Conservation (phyloP, 257 asterid genomes). For the Solanum pimpinellifolium region DNA sequence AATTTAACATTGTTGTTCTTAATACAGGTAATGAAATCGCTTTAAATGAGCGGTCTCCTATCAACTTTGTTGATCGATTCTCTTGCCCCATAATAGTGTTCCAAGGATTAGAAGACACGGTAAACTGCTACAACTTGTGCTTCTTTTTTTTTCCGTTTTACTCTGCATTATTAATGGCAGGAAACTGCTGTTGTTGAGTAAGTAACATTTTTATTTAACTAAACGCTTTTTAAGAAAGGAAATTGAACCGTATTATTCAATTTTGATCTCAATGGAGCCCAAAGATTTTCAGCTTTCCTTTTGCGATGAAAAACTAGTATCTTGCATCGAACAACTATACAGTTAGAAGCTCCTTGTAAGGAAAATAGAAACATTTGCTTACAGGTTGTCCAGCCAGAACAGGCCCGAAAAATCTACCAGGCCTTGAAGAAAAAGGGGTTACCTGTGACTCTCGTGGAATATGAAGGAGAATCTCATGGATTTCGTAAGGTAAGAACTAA, state of each 20-base stretch:
- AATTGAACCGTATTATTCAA: not conserved
- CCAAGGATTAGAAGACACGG: conserved; percentile 95
- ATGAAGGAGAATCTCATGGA: conserved; percentile 93
- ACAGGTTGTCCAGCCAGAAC: conserved; percentile 82
- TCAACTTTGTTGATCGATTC: conserved; percentile 49
- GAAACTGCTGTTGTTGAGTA: not conserved
- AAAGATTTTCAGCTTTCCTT: not conserved
- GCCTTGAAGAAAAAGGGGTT: conserved; percentile 76
- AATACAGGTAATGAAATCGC: conserved; percentile 36
- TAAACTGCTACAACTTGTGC: not conserved
- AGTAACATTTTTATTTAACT: not conserved
- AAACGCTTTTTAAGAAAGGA: not conserved
- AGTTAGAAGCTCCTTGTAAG: not conserved
- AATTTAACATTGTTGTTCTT: not conserved
- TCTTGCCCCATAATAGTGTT: conserved; percentile 62
- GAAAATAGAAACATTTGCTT: not conserved
- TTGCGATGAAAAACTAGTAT: not conserved
- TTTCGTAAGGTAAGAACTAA: conserved; percentile 58
- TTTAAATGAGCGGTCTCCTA: conserved; percentile 47
- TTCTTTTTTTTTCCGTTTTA: not conserved
- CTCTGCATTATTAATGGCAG: not conserved
- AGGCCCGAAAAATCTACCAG: conserved; percentile 72
- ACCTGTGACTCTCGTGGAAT: conserved; percentile 85
- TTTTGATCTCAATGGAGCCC: not conserved
- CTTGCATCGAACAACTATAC: not conserved